These are phyloP conservation scores for Bocquillonia castaneifolia DNA, from an alignment of 441 rosid species.

Conservation along the genomic window DNA sequence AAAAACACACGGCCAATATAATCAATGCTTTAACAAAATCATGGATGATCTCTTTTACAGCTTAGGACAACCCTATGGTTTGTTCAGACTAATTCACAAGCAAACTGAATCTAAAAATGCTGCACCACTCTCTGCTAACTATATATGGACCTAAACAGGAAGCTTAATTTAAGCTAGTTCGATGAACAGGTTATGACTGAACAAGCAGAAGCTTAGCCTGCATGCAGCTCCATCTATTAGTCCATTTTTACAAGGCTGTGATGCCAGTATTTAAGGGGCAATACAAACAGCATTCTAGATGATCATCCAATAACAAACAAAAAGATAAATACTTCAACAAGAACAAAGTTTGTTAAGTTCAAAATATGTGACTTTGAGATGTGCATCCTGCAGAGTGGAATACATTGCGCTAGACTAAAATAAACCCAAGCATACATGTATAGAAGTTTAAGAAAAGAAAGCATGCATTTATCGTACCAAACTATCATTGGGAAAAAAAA, in stretches of 20 bases:
- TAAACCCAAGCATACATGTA: background rate
- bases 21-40: too few relatives aligned
- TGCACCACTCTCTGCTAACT: background rate
- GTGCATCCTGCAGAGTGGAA: background rate
- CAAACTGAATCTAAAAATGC: background rate
- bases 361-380: background rate
- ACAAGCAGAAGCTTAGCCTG: background rate
- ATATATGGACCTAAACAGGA: background rate
- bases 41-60: background rate
- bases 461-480: background rate
- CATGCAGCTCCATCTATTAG: background rate
- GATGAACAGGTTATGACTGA: background rate
- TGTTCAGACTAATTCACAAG: background rate
- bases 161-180: background rate
- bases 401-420: background rate
- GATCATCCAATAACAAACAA: background rate
- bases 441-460: background rate
- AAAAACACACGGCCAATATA: background rate
- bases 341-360: slow-evolving; percentile 5
- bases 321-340: background rate
- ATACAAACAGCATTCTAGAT: background rate
- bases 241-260: background rate
- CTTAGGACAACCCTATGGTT: background rate
- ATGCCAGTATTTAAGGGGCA: background rate
- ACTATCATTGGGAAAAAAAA: background rate